Evolutionary conservation across 2,329 filamentous ascomycete genomes (phyloP), one percentile per base, ranked within the genome.

Genomic region (Tetracladium maxilliforme): DNA sequence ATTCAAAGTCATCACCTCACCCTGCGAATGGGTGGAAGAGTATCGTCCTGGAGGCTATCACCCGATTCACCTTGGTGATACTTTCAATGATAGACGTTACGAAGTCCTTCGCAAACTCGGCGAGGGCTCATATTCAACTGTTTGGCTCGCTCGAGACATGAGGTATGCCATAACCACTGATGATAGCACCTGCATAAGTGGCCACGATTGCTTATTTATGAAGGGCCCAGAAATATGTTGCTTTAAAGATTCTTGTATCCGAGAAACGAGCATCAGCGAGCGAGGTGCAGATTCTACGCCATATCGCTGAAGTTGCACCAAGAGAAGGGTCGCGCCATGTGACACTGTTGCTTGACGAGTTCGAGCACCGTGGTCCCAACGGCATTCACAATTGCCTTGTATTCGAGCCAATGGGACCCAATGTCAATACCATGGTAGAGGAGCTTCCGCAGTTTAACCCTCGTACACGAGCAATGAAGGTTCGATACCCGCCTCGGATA

Each of bases 381-480:
- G 45, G 47, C 4, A 32, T 16, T 2, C 47, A 51, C 16, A 33
- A 34, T 9, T 51, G 45, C 17, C 32, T 46, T 1, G 34, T 47
- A 1, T 43, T 43, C 16, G 38, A 49, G 19, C 36, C 40, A 3
- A 45, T 49, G 42, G 48, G 41, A 1, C 38, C 37, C 6, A 35
- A 36, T 17, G 26, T 33, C n/a, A n/a, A n/a, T n/a, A n/a, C n/a
- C n/a, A n/a, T n/a, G n/a, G n/a, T n/a, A n/a, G n/a, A n/a, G n/a
- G n/a, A n/a, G n/a, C n/a, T n/a, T n/a, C n/a, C n/a, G n/a, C n/a
- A n/a, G n/a, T n/a, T n/a, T n/a, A n/a, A n/a, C n/a, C n/a, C n/a
- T n/a, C n/a, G n/a, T n/a, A n/a, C n/a, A n/a, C n/a, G n/a, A n/a
- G n/a, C n/a, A n/a, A n/a, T n/a, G n/a, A n/a, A n/a, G n/a, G n/a